Conservation (phyloP, 805 yeast genomes). For the Starmera dryadoides region DNA sequence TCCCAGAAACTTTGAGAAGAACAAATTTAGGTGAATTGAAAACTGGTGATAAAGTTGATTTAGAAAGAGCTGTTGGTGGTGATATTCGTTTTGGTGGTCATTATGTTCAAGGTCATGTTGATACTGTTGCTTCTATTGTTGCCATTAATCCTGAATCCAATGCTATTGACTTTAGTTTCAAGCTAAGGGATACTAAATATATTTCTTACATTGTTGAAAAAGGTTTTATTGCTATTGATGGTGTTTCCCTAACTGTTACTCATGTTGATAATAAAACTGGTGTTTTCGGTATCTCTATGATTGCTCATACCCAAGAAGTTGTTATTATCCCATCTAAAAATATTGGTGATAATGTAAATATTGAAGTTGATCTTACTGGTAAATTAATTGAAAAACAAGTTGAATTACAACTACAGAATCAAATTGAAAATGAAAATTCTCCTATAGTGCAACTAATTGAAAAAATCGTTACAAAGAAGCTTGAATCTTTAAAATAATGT, state of each 20-base stretch:
- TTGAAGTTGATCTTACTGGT: conserved; percentile 94
- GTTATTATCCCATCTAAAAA: conserved; percentile 66
- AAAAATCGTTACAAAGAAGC: conserved; percentile 37
- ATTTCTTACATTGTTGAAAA: conserved; percentile 80
- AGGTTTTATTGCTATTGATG: conserved; percentile 91
- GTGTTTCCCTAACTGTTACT: conserved; percentile 86
- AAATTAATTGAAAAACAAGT: conserved; percentile 88
- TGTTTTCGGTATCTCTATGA: conserved; percentile 81
- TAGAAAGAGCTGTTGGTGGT: conserved; percentile 83
- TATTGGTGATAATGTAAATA: conserved; percentile 64
- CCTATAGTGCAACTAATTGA: conserved; percentile 43
- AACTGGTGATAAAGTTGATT: conserved; percentile 60
- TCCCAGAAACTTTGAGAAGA: conserved; percentile 85
- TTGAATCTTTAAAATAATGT: conserved; percentile 13
- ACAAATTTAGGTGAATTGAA: conserved; percentile 64
- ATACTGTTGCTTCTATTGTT: conserved; percentile 69
- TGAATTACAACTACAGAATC: conserved; percentile 43
- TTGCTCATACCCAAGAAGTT: conserved; percentile 79
- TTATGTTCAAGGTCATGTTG: conserved; percentile 96
- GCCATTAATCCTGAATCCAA: conserved; percentile 55
- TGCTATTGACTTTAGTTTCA: conserved; percentile 69
- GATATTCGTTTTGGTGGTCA: conserved; percentile 94
- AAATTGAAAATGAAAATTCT: conserved; percentile 41
- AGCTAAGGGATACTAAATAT: conserved; percentile 54
- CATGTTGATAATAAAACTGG: conserved; percentile 52